Evolutionary conservation across 2,329 filamentous ascomycete genomes (phyloP).

Genomic region (Aspergillus sp.): DNA sequence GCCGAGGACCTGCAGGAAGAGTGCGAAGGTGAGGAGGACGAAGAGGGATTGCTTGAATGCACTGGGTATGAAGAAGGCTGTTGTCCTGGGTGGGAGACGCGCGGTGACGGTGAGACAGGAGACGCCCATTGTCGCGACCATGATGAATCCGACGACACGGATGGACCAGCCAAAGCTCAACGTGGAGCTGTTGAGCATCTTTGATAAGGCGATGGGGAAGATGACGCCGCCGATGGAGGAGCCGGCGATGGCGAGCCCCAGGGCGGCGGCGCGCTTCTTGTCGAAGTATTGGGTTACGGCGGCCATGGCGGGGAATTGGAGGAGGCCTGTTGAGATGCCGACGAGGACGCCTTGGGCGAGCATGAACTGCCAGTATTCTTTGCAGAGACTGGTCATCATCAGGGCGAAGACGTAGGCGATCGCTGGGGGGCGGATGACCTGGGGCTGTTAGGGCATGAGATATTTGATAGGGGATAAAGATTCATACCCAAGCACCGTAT

Average conservation of each 20-base stretch:
- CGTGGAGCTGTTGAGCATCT: conserved; percentile 48
- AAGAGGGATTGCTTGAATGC: conserved; percentile 46
- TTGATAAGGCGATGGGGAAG: conserved; percentile 48
- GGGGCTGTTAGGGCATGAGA: neutral
- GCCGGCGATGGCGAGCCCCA: conserved; percentile 50
- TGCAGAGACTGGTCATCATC: conserved; percentile 63
- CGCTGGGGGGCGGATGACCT: conserved; percentile 18
- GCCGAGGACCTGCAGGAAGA: conserved; percentile 25
- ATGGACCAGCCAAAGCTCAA: conserved; percentile 56
- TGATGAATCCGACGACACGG: conserved; percentile 53
- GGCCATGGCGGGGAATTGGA: conserved; percentile 48
- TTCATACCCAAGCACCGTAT: conserved; percentile 21
- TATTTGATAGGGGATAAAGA: neutral
- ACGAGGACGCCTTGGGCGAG: conserved; percentile 27
- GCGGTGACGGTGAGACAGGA: conserved; percentile 28
- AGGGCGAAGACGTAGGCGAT: conserved; percentile 54
- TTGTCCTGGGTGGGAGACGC: conserved; percentile 18
- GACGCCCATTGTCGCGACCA: conserved; percentile 46
- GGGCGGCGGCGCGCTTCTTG: conserved; percentile 47
- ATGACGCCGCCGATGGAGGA: conserved; percentile 56
- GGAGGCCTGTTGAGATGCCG: conserved; percentile 36
- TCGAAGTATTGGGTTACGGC: conserved; percentile 51
- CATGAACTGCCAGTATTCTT: conserved; percentile 55
- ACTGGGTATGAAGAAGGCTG: neutral
- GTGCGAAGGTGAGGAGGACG: conserved; percentile 11